phyloP scores from a whole-genome alignment of 768 basidiomycete genomes.

The Collybiopsis confluens region DNA sequence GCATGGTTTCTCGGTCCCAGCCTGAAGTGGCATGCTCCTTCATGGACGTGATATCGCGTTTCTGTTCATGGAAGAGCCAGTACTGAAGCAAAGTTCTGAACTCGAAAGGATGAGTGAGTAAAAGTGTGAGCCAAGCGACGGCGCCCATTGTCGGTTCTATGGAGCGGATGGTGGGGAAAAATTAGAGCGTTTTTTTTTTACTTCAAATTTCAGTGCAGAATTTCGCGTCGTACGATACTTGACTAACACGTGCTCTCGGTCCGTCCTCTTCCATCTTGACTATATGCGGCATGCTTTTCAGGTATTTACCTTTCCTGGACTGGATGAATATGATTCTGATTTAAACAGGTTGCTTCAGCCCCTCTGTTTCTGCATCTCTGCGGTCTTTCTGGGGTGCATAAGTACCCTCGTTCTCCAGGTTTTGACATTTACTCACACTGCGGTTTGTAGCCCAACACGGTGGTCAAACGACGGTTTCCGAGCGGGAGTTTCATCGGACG shows the following conservation, averaged over 20 bases:
- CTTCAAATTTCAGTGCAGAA: too few species aligned
- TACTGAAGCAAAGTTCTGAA: slow-evolving; percentile 82
- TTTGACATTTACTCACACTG: background rate
- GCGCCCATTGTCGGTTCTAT: slow-evolving; percentile 39
- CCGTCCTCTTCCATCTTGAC: too few species aligned
- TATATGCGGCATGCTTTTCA: too few species aligned
- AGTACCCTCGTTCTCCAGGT: background rate
- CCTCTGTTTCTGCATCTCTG: background rate
- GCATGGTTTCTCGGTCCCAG: slow-evolving; percentile 85
- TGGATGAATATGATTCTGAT: background rate
- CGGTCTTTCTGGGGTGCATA: slow-evolving; percentile 4
- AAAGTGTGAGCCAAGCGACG: slow-evolving; percentile 57
- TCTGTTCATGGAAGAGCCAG: slow-evolving; percentile 74
- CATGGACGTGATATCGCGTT: slow-evolving; percentile 75
- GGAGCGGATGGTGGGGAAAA: background rate
- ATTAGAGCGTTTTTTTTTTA: background rate
- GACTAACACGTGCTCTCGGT: too few species aligned
- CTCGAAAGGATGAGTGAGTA: slow-evolving; percentile 79
- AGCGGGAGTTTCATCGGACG: background rate
- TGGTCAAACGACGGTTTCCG: slow-evolving; percentile 2
- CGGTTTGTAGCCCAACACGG: background rate
- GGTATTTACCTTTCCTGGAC: too few species aligned
- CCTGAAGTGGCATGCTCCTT: slow-evolving; percentile 76
- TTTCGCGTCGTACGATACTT: too few species aligned
- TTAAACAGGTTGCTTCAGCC: slow-evolving; percentile 2